Base-by-base conservation (phyloP, 805 yeast species). In the Lipomyces spencermartinsiae region DNA sequence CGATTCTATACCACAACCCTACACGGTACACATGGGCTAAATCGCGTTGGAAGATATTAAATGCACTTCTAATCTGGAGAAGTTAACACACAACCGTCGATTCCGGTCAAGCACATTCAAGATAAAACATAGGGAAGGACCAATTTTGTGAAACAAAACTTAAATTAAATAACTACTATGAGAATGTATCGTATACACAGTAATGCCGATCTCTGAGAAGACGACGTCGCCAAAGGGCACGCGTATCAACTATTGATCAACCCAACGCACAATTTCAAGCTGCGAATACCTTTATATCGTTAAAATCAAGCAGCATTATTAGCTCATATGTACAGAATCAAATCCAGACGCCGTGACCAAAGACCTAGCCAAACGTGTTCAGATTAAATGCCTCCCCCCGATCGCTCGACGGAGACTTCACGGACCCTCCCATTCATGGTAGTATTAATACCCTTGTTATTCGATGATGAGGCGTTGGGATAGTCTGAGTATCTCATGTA, bases 351-450 rank as follows among this genome's bases (percentile, higher is more conserved):
- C 16, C 22, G 49, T 7, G 7, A 19, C 19, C 22, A 16, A 43
- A n/a, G 22, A 55, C 37, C 37, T 55, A 55, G 34, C n/a, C 58
- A 43, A 43, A 43, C 22, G 49, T 43, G 25, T 43, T 43, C 34
- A 59, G 25, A 14, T 61, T 37, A 67, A 58, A 67, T 31, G 1
- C 71, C 71, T 29, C 71, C 71, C n/a, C 71, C 71, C 14, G 71
- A 64, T 37, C 71, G 64, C 55, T 64, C 71, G 35, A 64, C 71
- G 51, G 53, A 9, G 51, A 62, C 69, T 4, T 65, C 69, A n/a
- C 62, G 63, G 34, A 60, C 66, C 16, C 51, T 34, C 35, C 65
- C 62, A 33, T 25, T 57, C 49, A 56, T 65, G n/a, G 67, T 61
- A 33, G 43, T 51, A 34, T 68, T 68, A 37, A 60, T 53, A 10